phyloP scores from a whole-genome alignment of 1,284 basidiomycete genomes.

The Naganishia sp. region DNA sequence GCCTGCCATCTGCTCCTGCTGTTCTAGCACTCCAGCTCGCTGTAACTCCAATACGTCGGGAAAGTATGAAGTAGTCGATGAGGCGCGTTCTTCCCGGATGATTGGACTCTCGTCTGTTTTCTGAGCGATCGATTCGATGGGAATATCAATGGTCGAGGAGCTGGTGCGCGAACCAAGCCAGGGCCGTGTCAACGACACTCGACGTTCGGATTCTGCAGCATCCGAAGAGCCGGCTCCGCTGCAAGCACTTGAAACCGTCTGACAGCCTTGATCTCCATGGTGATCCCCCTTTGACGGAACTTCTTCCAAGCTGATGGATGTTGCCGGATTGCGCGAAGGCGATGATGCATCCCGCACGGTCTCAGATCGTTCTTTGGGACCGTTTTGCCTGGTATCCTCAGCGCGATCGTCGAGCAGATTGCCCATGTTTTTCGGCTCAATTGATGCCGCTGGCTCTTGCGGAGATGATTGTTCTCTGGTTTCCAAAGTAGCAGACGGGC shows the following conservation, averaged over 20 bases:
- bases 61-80: conserved; percentile 10
- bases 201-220: neutral
- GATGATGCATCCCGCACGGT: no score
- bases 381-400: no score
- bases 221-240: neutral
- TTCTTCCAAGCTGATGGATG: no score
- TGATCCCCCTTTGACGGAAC: neutral
- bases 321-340: no score
- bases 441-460: no score
- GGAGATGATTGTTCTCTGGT: no score
- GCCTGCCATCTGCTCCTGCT: no score
- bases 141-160: conserved; percentile 17
- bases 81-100: neutral
- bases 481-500: no score
- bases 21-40: neutral
- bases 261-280: neutral
- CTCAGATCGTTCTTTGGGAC: no score
- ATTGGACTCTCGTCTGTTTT: neutral
- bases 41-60: conserved; percentile 3
- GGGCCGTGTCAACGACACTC: neutral
- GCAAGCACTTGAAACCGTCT: neutral
- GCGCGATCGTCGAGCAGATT: no score
- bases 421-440: no score
- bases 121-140: conserved; percentile 6
- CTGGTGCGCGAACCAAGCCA: conserved; percentile 7